Percentiles rank a stretch among this genome's conserved stretches.
Conservation (phyloP, 768 basidiomycete species). For the Pleurotus tuber-regium region DNA sequence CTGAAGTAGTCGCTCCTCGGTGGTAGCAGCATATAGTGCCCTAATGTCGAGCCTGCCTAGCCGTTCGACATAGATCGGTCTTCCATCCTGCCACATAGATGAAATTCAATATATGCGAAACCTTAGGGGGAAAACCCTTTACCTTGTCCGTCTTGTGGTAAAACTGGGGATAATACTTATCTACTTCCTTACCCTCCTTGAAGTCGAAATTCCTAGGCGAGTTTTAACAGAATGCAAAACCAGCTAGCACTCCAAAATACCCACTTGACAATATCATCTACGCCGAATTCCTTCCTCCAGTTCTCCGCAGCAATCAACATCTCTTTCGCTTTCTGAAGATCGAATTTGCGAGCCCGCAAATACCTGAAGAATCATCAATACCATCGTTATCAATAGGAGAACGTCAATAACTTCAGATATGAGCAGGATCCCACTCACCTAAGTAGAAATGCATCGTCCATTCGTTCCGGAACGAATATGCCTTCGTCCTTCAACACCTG, state of each 20-base stretch:
- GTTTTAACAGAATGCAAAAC: background rate
- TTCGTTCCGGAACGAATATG: conserved; percentile 57
- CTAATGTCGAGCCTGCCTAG: conserved; percentile 86
- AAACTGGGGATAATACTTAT: conserved; percentile 93
- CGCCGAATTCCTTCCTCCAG: conserved; percentile 86
- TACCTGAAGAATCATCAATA: conserved; percentile 49
- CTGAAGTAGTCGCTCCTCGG: conserved; percentile 82
- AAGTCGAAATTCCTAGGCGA: conserved; percentile 76
- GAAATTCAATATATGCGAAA: conserved; percentile 2
- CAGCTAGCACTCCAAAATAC: conserved; percentile 23
- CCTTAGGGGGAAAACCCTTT: conserved; percentile 17
- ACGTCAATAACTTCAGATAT: too few relatives aligned
- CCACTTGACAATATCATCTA: conserved; percentile 70
- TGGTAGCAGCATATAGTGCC: conserved; percentile 79
- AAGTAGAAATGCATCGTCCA: conserved; percentile 70
- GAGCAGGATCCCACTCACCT: too few relatives aligned
- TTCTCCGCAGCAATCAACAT: conserved; percentile 84
- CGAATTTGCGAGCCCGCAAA: conserved; percentile 91
- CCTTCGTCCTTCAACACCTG: conserved; percentile 60
- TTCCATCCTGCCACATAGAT: conserved; percentile 65
- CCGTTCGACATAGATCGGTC: conserved; percentile 93
- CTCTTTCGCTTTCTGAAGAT: conserved; percentile 72
- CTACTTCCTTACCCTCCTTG: conserved; percentile 54
- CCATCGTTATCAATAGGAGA: background rate
- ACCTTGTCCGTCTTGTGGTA: conserved; percentile 97